Evolutionary conservation across 2,329 filamentous ascomycete genomes (phyloP), one percentile per base, ranked within the genome.

Genomic region (Gaeumannomyces sp.): DNA sequence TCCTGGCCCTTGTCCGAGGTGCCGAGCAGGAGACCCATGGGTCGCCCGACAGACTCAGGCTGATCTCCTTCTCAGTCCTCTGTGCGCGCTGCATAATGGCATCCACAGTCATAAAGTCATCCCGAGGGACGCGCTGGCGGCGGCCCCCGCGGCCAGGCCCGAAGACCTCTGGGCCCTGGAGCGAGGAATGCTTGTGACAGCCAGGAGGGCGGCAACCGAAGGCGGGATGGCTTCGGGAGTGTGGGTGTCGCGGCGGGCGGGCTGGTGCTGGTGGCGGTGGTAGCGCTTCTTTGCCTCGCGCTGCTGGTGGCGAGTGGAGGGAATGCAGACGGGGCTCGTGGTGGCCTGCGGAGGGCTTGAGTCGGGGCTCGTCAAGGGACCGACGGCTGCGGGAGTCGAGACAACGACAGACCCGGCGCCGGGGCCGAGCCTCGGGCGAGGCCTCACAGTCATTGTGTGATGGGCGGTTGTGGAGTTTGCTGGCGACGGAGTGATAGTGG

Each of bases 11-110:
- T 83, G n/a, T 88, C 85, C 1, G 85, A 86, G 0, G 85, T 81
- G 38, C 82, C 84, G 6, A 89, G 76, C 7, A 89, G 77, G 66
- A 88, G 73, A 65, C 88, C 85, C 69, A 89, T 72, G 85, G 85
- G 64, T 79, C 83, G 66, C 78, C 81, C 68, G 80, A 80, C 58
- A 86, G 76, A 8, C 79, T 81, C 65, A 82, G 76, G 70, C 83
- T 85, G 7, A 87, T 74, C 64, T 86, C 82, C 73, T 88, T 87
- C 70, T 86, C 84, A 10, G 80, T 83, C 13, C 83, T 80, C 60
- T 82, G 80, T 16, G 82, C 82, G 63, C 81, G 79, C 68, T 80
- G 78, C 19, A 86, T 79, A 62, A 86, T 81, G 8, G 83, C 83
- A 65, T 85, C 82, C 14, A 86, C 81, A 0, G 83, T 85, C 76